Evolutionary conservation across 768 basidiomycete genomes (phyloP), one percentile per base, ranked within the genome.

Genomic region (Lactarius hengduanensis): DNA sequence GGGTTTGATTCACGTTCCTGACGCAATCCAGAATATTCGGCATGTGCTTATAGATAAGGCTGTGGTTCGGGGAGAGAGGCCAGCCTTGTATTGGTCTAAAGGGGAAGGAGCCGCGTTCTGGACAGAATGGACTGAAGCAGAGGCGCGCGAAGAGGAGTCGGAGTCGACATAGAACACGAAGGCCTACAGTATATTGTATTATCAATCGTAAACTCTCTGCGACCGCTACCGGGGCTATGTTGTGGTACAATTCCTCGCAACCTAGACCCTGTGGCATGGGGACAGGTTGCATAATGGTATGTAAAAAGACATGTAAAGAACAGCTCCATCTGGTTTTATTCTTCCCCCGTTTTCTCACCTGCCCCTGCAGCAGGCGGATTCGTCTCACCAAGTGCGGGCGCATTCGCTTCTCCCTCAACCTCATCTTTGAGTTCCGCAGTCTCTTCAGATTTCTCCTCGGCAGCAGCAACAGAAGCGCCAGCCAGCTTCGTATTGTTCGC

Each of bases 41-140:
- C 87, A 94, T 76, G 89, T 94, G n/a, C 84, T 96, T 55, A 85
- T 97, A 59, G 87, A 87, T 26, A 86, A 85, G 62, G 83, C 81
- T 15, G 87, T 88, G 4, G 91, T 91, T 9, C 83, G 82, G 55
- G 88, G 88, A 0, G 79, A 84, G 61, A 78, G 80, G 18, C 77
- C 83, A 7, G 86, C 92, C 1, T 78, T 85, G 69, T 96, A 94
- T 73, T 97, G 92, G 89, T 80, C 81, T 45, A 83, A 84, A 69
- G 85, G 85, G 2, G 85, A 91, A 63, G 85, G 79, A 0, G 79
- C 85, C 3, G 80, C 81, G 30, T 94, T 92, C 72, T 92, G 89
- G 86, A 83, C 86, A 61, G 86, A 88, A 22, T 91, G 90, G 89
- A 84, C 90, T 32, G 81, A 80, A 32, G 89, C 89, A 72, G 91